phyloP scores from a whole-genome alignment of 805 yeast species.

The Saccharomycopsis vini region DNA sequence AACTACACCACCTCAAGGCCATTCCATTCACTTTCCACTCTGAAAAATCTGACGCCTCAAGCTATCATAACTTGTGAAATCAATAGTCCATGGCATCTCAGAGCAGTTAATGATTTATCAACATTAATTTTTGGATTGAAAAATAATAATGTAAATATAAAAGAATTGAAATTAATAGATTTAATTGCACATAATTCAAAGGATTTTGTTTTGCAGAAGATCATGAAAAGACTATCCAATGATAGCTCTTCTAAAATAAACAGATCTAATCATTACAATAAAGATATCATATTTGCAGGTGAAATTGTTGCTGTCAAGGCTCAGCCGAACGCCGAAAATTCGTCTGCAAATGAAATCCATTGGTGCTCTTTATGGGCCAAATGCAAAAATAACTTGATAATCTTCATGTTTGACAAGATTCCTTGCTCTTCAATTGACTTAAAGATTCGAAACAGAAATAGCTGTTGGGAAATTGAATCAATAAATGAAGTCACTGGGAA shows the following conservation, averaged over 20 bases:
- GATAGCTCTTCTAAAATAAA: conserved; percentile 23
- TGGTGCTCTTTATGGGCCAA: conserved; percentile 94
- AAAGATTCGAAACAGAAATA: conserved; percentile 27
- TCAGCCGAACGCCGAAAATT: conserved; percentile 38
- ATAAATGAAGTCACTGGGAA: conserved; percentile 20
- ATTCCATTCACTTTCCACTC: conserved; percentile 57
- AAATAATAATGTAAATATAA: conserved; percentile 40
- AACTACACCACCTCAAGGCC: conserved; percentile 31
- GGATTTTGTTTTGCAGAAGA: conserved; percentile 53
- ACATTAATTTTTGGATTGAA: conserved; percentile 80
- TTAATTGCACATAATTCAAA: conserved; percentile 71
- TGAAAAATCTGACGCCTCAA: conserved; percentile 67
- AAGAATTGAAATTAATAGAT: conserved; percentile 60
- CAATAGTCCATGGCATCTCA: conserved; percentile 68
- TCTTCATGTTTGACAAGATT: conserved; percentile 83
- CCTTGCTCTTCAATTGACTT: conserved; percentile 61
- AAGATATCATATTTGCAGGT: conserved; percentile 63
- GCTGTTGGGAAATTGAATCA: conserved; percentile 21
- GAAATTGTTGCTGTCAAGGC: conserved; percentile 68
- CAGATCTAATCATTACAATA: conserved; percentile 23
- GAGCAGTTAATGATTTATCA: conserved; percentile 84
- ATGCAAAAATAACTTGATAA: conserved; percentile 55
- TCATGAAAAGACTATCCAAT: conserved; percentile 24
- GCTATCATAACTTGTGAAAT: conserved; percentile 76
- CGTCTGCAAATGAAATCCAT: conserved; percentile 35